Percentiles rank a stretch among this genome's conserved stretches.
Conservation (phyloP, 169 alveolate genomes). For the Besnoitia besnoiti region DNA sequence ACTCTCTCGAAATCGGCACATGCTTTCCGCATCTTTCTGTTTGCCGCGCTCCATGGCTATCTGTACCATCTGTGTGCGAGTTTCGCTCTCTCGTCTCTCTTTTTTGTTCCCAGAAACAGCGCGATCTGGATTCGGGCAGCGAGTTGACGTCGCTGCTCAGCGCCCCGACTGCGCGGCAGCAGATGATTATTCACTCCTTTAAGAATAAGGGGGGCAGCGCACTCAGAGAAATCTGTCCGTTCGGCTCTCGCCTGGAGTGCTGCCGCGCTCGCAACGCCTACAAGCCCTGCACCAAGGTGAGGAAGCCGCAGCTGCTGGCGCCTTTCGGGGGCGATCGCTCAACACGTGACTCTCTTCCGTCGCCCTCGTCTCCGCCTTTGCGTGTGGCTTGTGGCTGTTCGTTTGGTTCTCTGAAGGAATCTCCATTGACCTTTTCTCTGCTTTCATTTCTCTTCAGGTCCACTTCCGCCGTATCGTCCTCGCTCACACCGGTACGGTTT, state of each 20-base stretch:
- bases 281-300: slow-evolving; percentile 50
- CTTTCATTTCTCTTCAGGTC: slow-evolving; percentile 47
- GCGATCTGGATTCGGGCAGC: slow-evolving; percentile 64
- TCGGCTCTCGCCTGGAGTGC: slow-evolving; percentile 78
- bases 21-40: too few relatives aligned
- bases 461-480: background rate
- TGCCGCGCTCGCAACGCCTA: background rate
- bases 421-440: too few relatives aligned
- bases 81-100: too few relatives aligned
- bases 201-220: slow-evolving; percentile 74
- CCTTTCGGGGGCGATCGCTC: background rate
- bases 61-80: too few relatives aligned
- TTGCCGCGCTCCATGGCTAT: too few relatives aligned
- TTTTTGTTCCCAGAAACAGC: slow-evolving; percentile 63
- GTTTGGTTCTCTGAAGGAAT: too few relatives aligned
- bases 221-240: slow-evolving; percentile 74
- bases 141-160: slow-evolving; percentile 67
- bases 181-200: slow-evolving; percentile 68
- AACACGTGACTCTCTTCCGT: background rate
- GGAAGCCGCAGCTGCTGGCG: background rate
- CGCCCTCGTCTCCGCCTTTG: background rate
- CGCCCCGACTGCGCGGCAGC: slow-evolving; percentile 76
- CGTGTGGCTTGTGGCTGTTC: too few relatives aligned
- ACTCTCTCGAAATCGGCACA: too few relatives aligned
- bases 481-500: background rate